Conservation (phyloP, 148 eudicot genomes). For the Silene latifolia region DNA sequence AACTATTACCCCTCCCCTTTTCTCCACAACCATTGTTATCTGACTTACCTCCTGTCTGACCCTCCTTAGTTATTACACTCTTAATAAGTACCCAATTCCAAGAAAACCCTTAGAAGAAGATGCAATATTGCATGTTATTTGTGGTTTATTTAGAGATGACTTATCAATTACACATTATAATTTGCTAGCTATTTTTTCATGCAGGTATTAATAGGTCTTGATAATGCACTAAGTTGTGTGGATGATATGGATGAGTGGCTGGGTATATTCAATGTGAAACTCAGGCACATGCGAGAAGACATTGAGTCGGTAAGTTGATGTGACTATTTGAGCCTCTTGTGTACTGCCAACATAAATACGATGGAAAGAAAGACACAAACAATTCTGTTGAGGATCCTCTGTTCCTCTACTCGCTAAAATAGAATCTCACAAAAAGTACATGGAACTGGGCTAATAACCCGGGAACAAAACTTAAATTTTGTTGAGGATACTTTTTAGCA, state of each 20-base stretch:
- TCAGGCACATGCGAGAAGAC: constrained; percentile 98
- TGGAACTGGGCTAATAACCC: neutral
- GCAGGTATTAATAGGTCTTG: constrained; percentile 89
- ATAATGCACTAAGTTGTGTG: constrained; percentile 63
- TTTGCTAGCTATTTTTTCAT: constrained; percentile 14
- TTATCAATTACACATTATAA: neutral
- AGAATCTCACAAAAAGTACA: neutral
- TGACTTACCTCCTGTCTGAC: too few species aligned
- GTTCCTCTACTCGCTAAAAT: neutral
- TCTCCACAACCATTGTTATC: too few species aligned
- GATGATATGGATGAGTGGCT: constrained; percentile 99
- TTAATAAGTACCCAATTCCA: neutral
- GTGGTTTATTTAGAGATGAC: constrained; percentile 3
- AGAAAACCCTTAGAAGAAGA: neutral
- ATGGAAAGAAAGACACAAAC: neutral
- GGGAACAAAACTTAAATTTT: neutral
- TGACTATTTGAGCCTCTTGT: constrained; percentile 1
- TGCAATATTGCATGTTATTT: neutral
- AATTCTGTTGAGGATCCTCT: neutral
- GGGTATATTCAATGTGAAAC: constrained; percentile 86
- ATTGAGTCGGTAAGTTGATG: constrained; percentile 75
- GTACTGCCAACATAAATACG: neutral
- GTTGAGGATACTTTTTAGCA: neutral
- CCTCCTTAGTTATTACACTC: neutral
- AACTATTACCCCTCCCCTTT: too few species aligned